These are phyloP conservation scores for Verruconis gallopava DNA, from an alignment of 2,329 filamentous ascomycete species.

Conservation along the genomic window DNA sequence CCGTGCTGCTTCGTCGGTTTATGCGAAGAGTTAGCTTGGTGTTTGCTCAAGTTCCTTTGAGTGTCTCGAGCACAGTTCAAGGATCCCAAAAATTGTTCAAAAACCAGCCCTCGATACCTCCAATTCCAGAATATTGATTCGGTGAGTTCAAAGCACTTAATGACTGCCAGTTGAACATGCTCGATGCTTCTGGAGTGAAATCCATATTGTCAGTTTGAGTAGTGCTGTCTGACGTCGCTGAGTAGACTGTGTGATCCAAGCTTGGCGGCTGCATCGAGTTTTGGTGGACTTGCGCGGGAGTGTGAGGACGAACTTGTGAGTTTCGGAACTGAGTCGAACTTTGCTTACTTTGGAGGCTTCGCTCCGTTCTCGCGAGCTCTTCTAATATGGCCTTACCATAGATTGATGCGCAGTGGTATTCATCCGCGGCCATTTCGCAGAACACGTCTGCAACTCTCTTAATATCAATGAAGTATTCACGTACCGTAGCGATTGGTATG, in stretches of 20 bases:
- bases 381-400: background rate
- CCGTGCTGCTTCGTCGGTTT: too few species aligned
- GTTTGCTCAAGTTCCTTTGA: too few species aligned
- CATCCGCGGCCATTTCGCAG: background rate
- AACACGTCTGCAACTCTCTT: background rate
- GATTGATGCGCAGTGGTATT: background rate
- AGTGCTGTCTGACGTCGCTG: background rate
- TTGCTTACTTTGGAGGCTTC: too few species aligned
- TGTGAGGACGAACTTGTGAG: too few species aligned
- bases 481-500: background rate
- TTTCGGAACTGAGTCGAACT: too few species aligned
- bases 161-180: background rate
- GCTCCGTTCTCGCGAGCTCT: background rate
- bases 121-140: background rate
- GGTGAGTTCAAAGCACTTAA: background rate
- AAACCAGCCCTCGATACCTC: background rate
- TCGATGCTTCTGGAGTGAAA: background rate
- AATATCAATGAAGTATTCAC: constrained; percentile 1
- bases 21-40: too few species aligned
- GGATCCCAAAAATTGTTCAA: background rate
- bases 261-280: too few species aligned
- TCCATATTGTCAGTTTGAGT: background rate
- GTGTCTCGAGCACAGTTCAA: too few species aligned
- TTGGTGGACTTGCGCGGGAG: too few species aligned
- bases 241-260: too few species aligned